Conservation (phyloP, 192 early-diverging fungal species). For the Coemansia sp. region DNA sequence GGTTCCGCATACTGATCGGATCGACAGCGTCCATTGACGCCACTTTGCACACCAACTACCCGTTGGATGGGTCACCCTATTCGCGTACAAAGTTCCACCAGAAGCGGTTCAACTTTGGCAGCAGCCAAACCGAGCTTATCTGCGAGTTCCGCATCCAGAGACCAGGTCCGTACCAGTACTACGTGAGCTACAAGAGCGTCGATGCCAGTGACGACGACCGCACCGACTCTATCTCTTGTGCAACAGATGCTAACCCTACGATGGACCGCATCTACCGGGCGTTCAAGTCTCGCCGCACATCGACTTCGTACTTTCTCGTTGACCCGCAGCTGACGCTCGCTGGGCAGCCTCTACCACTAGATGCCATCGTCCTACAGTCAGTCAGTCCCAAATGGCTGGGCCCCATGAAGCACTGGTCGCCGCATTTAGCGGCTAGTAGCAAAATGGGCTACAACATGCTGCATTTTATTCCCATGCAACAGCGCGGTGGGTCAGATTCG, state of each 20-base stretch:
- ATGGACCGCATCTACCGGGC: conserved; percentile 47
- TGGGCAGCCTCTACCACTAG: conserved; percentile 72
- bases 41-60: conserved; percentile 88
- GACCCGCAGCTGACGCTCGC: conserved; percentile 80
- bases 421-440: conserved; percentile 70
- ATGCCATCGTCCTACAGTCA: conserved; percentile 89
- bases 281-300: conserved; percentile 44
- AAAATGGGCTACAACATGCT: conserved; percentile 96
- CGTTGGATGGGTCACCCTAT: conserved; percentile 66
- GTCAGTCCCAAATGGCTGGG: conserved; percentile 99
- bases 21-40: conserved; percentile 73
- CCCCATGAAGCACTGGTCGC: conserved; percentile 73
- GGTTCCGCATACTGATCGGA: conserved; percentile 82
- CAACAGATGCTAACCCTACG: conserved; percentile 27
- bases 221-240: conserved; percentile 22
- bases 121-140: conserved; percentile 64
- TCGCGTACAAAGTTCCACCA: conserved; percentile 46
- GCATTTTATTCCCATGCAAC: conserved; percentile 95
- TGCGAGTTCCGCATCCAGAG: conserved; percentile 65
- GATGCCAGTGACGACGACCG: conserved; percentile 26
- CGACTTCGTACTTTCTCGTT: conserved; percentile 76
- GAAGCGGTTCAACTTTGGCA: conserved; percentile 42
- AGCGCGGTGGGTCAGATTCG: conserved; percentile 90
- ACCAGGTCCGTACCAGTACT: conserved; percentile 91
- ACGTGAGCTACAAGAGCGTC: conserved; percentile 68